Percentiles rank a stretch among this genome's conserved stretches.
Conservation (phyloP, 2,329 filamentous ascomycete species). For the Beauveria asiatica region DNA sequence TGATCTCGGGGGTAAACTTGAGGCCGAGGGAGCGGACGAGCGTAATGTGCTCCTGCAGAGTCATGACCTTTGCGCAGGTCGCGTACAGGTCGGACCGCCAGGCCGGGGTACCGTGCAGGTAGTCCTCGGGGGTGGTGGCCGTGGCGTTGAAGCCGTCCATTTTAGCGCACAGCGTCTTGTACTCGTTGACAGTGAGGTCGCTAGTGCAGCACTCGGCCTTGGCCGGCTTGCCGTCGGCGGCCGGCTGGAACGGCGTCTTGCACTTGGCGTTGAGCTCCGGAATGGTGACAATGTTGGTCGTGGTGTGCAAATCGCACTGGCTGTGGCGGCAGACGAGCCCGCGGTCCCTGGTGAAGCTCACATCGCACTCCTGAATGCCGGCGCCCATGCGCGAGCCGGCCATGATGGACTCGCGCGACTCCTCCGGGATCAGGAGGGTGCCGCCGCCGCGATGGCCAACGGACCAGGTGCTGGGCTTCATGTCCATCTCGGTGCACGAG, state of each 20-base stretch:
- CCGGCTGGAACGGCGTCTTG: constrained; percentile 51
- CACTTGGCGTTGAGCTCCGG: constrained; percentile 58
- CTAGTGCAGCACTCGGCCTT: constrained; percentile 61
- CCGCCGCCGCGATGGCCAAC: constrained; percentile 56
- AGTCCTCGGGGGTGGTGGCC: constrained; percentile 49
- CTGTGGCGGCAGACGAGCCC: constrained; percentile 61
- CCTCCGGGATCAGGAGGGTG: constrained; percentile 56
- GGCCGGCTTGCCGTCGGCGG: constrained; percentile 40
- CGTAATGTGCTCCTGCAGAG: constrained; percentile 53
- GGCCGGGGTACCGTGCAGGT: constrained; percentile 47
- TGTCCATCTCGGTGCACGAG: constrained; percentile 46
- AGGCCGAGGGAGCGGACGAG: constrained; percentile 49
- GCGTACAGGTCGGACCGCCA: constrained; percentile 60
- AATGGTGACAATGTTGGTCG: constrained; percentile 56
- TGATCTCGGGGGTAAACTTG: constrained; percentile 59
- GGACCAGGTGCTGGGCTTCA: constrained; percentile 45
- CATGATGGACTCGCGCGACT: constrained; percentile 49
- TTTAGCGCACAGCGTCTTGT: constrained; percentile 59
- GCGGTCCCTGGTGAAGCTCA: constrained; percentile 56
- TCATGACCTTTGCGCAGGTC: constrained; percentile 53
- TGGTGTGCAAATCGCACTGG: constrained; percentile 60
- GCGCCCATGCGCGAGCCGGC: constrained; percentile 61
- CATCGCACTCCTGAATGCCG: constrained; percentile 59
- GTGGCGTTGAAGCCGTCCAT: constrained; percentile 57
- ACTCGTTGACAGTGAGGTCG: constrained; percentile 61